These are phyloP conservation scores for Diutina scorzettiae DNA, from an alignment of 1,139 yeast species.

Conservation along the genomic window DNA sequence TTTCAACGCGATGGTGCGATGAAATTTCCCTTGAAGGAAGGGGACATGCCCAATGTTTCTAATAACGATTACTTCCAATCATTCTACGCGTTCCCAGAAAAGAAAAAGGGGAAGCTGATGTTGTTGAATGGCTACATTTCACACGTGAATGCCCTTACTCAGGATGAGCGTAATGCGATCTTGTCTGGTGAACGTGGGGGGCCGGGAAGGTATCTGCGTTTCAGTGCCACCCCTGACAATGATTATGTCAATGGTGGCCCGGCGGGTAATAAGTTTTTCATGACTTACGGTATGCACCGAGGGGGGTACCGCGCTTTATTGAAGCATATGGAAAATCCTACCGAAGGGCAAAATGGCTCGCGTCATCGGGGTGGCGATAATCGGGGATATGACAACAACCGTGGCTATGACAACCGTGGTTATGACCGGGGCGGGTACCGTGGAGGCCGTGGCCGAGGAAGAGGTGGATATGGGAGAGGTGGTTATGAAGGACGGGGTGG, in stretches of 20 bases:
- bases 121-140: conserved; percentile 69
- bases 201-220: conserved; percentile 8
- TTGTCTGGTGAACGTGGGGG: conserved; percentile 10
- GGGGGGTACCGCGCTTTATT: conserved; percentile 32
- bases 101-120: conserved; percentile 62
- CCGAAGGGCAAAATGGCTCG: not conserved
- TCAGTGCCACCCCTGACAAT: conserved; percentile 14
- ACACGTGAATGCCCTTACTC: conserved; percentile 46
- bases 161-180: conserved; percentile 59
- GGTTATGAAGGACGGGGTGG: not conserved
- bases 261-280: conserved; percentile 22
- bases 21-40: conserved; percentile 50
- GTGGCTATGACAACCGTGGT: not conserved
- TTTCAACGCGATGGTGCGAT: conserved; percentile 30
- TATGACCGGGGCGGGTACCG: not conserved
- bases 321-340: conserved; percentile 9
- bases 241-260: conserved; percentile 34
- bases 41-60: conserved; percentile 45
- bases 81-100: conserved; percentile 45
- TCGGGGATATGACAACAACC: not conserved
- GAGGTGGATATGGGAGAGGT: not conserved
- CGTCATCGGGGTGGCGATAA: too few species aligned
- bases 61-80: conserved; percentile 44
- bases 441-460: not conserved
- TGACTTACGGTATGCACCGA: conserved; percentile 24